A percentile compares a stretch with the other conserved stretches of the same genome.
Conservation (phyloP, 495 filamentous ascomycete genomes). For the Hyaloscypha hepaticicola region DNA sequence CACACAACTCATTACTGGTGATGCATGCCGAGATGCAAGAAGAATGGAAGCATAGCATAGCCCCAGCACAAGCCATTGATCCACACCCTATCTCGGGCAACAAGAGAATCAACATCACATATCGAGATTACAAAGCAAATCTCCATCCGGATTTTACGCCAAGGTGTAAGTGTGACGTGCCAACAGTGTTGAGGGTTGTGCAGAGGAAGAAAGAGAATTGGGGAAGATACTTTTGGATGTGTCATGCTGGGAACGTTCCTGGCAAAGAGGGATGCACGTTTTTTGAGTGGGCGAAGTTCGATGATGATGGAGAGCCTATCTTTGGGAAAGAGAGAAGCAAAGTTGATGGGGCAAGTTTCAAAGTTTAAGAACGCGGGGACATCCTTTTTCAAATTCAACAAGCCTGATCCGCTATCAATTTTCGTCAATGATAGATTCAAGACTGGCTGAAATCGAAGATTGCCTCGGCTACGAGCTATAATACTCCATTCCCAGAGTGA, state of each 20-base stretch:
- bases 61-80: conserved; percentile 68
- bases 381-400: too few relatives aligned
- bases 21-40: conserved; percentile 96
- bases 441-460: too few relatives aligned
- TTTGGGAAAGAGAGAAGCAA: conserved; percentile 43
- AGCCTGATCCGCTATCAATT: too few relatives aligned
- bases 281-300: conserved; percentile 89
- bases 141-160: conserved; percentile 72
- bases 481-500: too few relatives aligned
- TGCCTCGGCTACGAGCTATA: too few relatives aligned
- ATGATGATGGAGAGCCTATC: conserved; percentile 78
- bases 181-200: conserved; percentile 74
- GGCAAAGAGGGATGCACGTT: conserved; percentile 76
- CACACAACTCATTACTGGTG: conserved; percentile 87
- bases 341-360: background rate
- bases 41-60: conserved; percentile 77
- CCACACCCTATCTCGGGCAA: conserved; percentile 80
- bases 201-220: conserved; percentile 70
- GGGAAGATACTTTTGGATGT: conserved; percentile 94
- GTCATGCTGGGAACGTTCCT: conserved; percentile 72
- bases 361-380: too few relatives aligned
- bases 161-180: conserved; percentile 62
- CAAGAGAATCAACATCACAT: conserved; percentile 88
- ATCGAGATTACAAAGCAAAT: conserved; percentile 76
- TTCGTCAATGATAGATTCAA: too few relatives aligned